These are phyloP conservation scores for Penicillium expansum DNA, from an alignment of 2,329 filamentous ascomycete genomes.

Conservation along the genomic window DNA sequence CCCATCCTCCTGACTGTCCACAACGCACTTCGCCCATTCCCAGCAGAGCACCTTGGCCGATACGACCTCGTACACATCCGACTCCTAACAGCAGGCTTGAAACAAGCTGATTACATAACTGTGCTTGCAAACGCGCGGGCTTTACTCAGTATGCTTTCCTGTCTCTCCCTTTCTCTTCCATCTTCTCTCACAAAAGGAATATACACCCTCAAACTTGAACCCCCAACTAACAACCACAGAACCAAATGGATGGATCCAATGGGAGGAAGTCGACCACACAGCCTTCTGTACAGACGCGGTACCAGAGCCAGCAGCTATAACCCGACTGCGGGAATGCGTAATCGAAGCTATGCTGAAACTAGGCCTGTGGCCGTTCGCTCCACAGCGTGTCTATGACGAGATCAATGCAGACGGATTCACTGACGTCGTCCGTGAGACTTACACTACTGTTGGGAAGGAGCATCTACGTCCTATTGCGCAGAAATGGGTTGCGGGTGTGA, in stretches of 20 bases:
- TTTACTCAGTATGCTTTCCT: slow-evolving; percentile 26
- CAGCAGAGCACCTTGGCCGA: slow-evolving; percentile 23
- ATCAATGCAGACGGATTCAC: slow-evolving; percentile 4
- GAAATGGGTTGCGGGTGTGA: slow-evolving; percentile 18
- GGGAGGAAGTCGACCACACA: slow-evolving; percentile 26
- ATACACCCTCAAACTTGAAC: neutral
- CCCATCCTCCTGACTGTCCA: slow-evolving; percentile 19
- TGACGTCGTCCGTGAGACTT: slow-evolving; percentile 10
- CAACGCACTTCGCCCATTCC: slow-evolving; percentile 28
- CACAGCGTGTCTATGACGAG: slow-evolving; percentile 14
- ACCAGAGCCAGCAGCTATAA: slow-evolving; percentile 9
- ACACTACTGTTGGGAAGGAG: slow-evolving; percentile 14
- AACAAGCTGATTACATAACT: slow-evolving; percentile 19
- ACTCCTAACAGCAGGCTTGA: slow-evolving; percentile 28
- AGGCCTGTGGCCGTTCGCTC: slow-evolving; percentile 11
- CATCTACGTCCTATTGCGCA: slow-evolving; percentile 11
- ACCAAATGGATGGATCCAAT: slow-evolving; percentile 29
- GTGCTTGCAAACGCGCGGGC: slow-evolving; percentile 27
- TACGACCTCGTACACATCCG: slow-evolving; percentile 35
- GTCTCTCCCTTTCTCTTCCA: too few relatives aligned
- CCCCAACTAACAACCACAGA: slow-evolving; percentile 10
- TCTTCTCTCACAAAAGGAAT: neutral
- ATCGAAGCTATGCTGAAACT: slow-evolving; percentile 15
- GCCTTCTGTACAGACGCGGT: slow-evolving; percentile 16
- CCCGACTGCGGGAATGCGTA: slow-evolving; percentile 7